phyloP scores from a whole-genome alignment of 306 rosid genomes.

The Corylus heterophylla region DNA sequence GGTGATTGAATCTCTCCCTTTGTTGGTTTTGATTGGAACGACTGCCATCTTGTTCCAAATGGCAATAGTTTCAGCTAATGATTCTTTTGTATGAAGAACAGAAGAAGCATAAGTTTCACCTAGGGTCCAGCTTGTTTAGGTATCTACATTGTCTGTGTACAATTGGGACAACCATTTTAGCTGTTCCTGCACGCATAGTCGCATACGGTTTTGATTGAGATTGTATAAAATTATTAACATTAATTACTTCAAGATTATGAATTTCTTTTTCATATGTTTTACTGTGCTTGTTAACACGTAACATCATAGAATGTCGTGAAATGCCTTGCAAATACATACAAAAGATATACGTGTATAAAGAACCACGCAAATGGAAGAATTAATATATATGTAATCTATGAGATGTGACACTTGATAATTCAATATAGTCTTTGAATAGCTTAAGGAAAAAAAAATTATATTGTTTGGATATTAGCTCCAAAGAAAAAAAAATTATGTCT shows the following conservation, averaged over 20 bases:
- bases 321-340: too few species aligned
- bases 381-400: too few species aligned
- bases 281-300: too few species aligned
- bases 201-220: background rate
- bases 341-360: too few species aligned
- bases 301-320: too few species aligned
- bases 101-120: background rate
- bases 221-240: background rate
- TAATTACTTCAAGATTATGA: background rate
- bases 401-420: too few species aligned
- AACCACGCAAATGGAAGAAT: too few species aligned
- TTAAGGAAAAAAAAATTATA: too few species aligned
- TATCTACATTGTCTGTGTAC: background rate
- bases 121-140: background rate
- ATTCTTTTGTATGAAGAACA: background rate
- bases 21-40: background rate
- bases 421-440: too few species aligned
- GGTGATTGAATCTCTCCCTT: constrained; percentile 1
- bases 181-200: background rate
- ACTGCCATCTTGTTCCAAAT: background rate
- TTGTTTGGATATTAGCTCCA: too few species aligned
- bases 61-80: background rate
- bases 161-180: background rate
- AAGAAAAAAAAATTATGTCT: too few species aligned
- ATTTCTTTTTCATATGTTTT: background rate